phyloP scores from a whole-genome alignment of 2,329 filamentous ascomycete species.

The Penicillium sp. region DNA sequence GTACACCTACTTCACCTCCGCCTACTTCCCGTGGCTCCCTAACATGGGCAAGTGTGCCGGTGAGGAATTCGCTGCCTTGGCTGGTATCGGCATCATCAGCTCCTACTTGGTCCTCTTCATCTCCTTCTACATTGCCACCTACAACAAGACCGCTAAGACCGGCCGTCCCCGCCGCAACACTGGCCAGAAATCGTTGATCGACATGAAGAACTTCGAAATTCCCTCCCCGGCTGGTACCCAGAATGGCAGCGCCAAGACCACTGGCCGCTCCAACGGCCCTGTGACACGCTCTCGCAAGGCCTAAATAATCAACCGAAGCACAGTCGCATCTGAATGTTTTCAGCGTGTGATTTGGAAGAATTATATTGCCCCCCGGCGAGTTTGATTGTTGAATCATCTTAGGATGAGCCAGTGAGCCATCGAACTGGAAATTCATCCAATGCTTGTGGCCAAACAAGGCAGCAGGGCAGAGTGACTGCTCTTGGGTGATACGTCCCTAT shows the following conservation, averaged over 20 bases:
- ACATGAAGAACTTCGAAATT: constrained; percentile 72
- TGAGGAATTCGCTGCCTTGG: constrained; percentile 93
- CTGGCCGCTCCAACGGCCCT: constrained; percentile 43
- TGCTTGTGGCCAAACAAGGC: constrained; percentile 4
- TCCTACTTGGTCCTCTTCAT: constrained; percentile 98
- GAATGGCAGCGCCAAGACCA: constrained; percentile 34
- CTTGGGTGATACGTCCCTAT: constrained; percentile 21
- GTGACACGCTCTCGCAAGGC: constrained; percentile 49
- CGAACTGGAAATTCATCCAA: background rate
- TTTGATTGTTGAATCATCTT: background rate
- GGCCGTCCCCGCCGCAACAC: constrained; percentile 53
- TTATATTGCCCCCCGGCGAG: background rate
- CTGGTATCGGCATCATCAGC: constrained; percentile 86
- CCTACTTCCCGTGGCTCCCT: constrained; percentile 82
- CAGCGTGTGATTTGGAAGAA: background rate
- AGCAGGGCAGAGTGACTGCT: constrained; percentile 13
- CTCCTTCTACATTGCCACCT: constrained; percentile 96
- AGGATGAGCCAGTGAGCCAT: constrained; percentile 1
- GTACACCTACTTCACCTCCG: constrained; percentile 96
- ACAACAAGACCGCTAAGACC: constrained; percentile 63
- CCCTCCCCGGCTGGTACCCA: constrained; percentile 38
- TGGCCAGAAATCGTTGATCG: constrained; percentile 80
- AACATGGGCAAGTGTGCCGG: constrained; percentile 84
- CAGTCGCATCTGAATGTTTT: background rate
- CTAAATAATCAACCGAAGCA: constrained; percentile 25